Evolutionary conservation across 2,329 filamentous ascomycete genomes (phyloP).

Genomic region (Alternaria sp.): DNA sequence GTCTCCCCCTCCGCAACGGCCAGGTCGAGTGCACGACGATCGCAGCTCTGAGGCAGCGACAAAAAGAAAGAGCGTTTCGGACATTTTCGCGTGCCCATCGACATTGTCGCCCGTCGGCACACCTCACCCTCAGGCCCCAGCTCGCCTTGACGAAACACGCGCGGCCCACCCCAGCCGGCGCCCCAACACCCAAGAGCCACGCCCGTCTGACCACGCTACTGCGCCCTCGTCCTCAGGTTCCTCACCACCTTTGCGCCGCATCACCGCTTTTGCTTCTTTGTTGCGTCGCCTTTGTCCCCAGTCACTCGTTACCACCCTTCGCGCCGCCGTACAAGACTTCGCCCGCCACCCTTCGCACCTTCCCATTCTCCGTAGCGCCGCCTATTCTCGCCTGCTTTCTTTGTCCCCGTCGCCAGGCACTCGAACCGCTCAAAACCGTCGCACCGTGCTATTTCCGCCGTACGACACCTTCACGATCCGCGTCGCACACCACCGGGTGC

Average conservation of each 20-base stretch:
- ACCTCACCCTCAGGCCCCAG: constrained; percentile 20
- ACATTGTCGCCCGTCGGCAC: constrained; percentile 17
- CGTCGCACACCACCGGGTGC: constrained; percentile 11
- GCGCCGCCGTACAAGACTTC: not conserved
- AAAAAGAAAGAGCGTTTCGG: constrained; percentile 5
- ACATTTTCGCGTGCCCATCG: constrained; percentile 10
- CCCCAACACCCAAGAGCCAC: constrained; percentile 16
- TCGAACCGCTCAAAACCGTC: not conserved
- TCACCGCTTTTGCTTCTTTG: constrained; percentile 6
- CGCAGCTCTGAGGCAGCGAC: not conserved
- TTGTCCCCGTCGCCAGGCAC: constrained; percentile 18
- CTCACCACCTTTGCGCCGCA: constrained; percentile 1
- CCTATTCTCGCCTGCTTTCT: constrained; percentile 5
- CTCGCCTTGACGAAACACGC: constrained; percentile 26
- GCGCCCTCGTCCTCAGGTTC: constrained; percentile 7
- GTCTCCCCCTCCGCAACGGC: not conserved
- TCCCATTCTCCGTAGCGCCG: constrained; percentile 10
- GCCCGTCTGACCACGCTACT: constrained; percentile 15
- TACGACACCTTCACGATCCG: not conserved
- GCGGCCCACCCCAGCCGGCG: constrained; percentile 16
- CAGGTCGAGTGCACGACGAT: constrained; percentile 11
- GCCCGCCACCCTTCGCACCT: constrained; percentile 2
- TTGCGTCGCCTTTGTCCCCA: constrained; percentile 6
- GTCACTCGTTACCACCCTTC: constrained; percentile 21
- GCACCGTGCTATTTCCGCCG: constrained; percentile 1